phyloP scores from a whole-genome alignment of 106 monocot species.

The Posidonia australis region DNA sequence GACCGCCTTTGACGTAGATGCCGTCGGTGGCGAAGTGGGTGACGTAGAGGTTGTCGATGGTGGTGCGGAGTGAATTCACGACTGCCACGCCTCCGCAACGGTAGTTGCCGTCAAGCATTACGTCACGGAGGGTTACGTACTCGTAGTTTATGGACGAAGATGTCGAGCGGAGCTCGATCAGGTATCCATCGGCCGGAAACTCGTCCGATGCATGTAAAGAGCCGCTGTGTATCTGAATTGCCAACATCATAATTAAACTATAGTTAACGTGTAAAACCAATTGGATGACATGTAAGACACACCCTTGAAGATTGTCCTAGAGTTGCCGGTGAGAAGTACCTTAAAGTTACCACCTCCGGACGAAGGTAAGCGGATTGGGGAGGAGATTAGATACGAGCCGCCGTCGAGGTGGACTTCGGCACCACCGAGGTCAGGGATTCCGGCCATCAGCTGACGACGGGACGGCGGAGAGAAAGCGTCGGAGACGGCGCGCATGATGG shows the following conservation, averaged over 20 bases:
- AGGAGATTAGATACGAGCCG: conserved; percentile 40
- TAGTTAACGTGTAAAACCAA: no score
- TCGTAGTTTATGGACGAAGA: conserved; percentile 28
- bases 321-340: conserved; percentile 13
- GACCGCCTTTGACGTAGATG: conserved; percentile 35
- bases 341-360: conserved; percentile 53
- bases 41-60: conserved; percentile 49
- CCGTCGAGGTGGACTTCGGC: conserved; percentile 60
- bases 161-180: conserved; percentile 55
- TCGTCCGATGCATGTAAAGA: conserved; percentile 48
- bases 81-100: conserved; percentile 50
- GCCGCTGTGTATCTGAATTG: conserved; percentile 72
- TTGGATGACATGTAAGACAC: no score
- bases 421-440: conserved; percentile 58
- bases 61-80: conserved; percentile 51
- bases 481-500: conserved; percentile 39
- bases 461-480: conserved; percentile 33
- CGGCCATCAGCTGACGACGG: conserved; percentile 22
- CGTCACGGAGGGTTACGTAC: conserved; percentile 51
- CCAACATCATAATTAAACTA: no score
- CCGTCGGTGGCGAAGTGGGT: conserved; percentile 50
- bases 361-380: conserved; percentile 38
- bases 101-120: conserved; percentile 58
- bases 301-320: not conserved
- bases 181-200: conserved; percentile 49